Evolutionary conservation across 345 rosid genomes (phyloP).

Genomic region (Moringa oleifera): DNA sequence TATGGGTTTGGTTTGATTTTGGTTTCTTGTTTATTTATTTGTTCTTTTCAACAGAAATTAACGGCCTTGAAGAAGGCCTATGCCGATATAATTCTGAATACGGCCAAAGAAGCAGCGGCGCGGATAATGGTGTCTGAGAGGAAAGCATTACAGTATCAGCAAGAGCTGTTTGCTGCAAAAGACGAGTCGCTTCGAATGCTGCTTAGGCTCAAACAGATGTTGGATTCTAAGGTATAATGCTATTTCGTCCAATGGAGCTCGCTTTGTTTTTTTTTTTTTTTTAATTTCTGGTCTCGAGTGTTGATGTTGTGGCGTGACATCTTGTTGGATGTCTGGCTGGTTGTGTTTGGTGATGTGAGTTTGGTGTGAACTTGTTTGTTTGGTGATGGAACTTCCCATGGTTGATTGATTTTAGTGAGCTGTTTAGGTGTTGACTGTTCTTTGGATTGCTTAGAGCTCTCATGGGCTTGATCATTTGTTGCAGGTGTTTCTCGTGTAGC

Average conservation of each 20-base stretch:
- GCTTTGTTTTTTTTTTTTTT: conserved; percentile 8
- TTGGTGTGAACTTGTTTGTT: background rate
- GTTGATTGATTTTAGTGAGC: background rate
- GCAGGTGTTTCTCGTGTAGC: no score
- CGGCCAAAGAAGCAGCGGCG: conserved; percentile 91
- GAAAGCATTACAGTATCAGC: conserved; percentile 58
- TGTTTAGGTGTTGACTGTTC: background rate
- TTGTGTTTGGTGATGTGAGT: background rate
- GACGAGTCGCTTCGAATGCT: conserved; percentile 75
- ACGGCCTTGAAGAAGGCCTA: conserved; percentile 90
- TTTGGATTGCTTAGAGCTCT: background rate
- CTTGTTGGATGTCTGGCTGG: background rate
- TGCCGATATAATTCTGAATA: conserved; percentile 81
- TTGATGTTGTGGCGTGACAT: background rate
- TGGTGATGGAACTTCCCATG: background rate
- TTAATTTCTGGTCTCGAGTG: background rate
- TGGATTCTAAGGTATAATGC: conserved; percentile 65
- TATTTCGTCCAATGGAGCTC: conserved; percentile 2
- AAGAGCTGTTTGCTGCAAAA: conserved; percentile 59
- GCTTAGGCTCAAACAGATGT: conserved; percentile 74
- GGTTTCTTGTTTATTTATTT: conserved; percentile 14
- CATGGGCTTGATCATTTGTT: no score
- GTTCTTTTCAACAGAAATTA: conserved; percentile 44
- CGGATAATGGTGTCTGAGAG: conserved; percentile 80
- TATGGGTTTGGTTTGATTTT: conserved; percentile 19